Percentiles rank a stretch among this genome's conserved stretches.
Conservation (phyloP, 2,329 filamentous ascomycete genomes). For the Ceratocystis ficicola region DNA sequence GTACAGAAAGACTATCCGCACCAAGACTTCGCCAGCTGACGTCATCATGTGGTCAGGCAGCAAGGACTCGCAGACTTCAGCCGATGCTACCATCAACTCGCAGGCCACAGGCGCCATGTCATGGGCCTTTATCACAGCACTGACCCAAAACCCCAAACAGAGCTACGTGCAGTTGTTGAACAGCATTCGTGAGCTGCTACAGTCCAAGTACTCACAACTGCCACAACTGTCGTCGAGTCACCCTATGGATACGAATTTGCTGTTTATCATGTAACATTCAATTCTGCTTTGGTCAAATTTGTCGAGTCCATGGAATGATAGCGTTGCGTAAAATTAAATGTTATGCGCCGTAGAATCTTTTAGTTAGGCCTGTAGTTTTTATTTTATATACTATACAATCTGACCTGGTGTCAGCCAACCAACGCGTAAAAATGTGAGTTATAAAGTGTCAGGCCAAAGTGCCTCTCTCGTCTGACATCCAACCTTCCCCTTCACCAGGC, state of each 20-base stretch:
- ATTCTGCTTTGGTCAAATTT: background rate
- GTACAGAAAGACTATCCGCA: conserved; percentile 61
- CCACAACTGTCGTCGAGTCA: conserved; percentile 86
- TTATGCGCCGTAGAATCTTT: too few relatives aligned
- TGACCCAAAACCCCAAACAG: conserved; percentile 81
- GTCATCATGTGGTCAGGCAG: conserved; percentile 89
- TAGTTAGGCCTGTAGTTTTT: too few relatives aligned
- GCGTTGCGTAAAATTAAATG: background rate
- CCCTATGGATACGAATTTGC: conserved; percentile 57
- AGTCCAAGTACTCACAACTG: conserved; percentile 72
- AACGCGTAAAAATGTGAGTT: background rate
- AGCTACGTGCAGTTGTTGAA: conserved; percentile 84
- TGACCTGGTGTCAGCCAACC: too few relatives aligned
- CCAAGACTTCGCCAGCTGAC: conserved; percentile 78
- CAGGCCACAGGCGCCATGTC: conserved; percentile 89
- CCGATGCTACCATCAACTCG: conserved; percentile 69
- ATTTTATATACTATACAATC: too few relatives aligned
- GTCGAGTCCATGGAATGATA: background rate
- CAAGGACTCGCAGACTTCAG: conserved; percentile 80
- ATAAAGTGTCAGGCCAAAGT: background rate
- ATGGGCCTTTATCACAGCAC: conserved; percentile 74
- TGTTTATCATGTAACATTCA: conserved; percentile 47
- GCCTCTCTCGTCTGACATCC: too few relatives aligned
- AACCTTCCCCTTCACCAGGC: background rate
- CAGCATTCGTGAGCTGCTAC: conserved; percentile 73